Evolutionary conservation across 441 rosid genomes (phyloP).

Genomic region (Sinapis alba): DNA sequence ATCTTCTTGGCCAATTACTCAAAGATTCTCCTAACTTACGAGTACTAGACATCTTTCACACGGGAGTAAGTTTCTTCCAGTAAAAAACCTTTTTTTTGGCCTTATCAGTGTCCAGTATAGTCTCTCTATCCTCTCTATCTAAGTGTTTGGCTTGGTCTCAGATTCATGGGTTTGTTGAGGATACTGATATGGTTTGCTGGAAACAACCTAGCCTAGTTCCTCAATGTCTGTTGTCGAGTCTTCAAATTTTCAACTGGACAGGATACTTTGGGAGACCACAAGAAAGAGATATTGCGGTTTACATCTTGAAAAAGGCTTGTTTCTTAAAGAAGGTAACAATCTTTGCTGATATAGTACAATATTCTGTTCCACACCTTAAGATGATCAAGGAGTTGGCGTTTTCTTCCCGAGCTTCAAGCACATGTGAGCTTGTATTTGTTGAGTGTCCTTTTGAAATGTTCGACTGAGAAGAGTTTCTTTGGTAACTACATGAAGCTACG

Average conservation of each 20-base stretch:
- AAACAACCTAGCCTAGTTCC: not conserved
- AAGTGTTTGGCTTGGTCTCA: not conserved
- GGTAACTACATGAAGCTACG: not conserved
- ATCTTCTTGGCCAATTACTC: not conserved
- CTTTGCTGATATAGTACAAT: not conserved
- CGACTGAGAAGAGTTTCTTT: not conserved
- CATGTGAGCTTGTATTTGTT: not conserved
- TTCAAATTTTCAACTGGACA: not conserved
- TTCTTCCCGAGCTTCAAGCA: not conserved
- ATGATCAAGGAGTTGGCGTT: constrained; percentile 1
- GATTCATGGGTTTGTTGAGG: not conserved
- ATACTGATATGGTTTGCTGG: not conserved
- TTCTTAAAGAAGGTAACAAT: not conserved
- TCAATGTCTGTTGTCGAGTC: not conserved
- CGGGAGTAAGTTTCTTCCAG: not conserved
- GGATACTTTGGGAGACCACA: not conserved
- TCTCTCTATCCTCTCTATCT: constrained; percentile 3
- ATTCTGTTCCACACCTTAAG: not conserved
- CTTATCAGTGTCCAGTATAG: not conserved
- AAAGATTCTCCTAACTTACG: not conserved
- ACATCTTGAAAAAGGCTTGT: not conserved
- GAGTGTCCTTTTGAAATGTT: not conserved
- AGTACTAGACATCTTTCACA: not conserved
- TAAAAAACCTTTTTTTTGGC: not conserved
- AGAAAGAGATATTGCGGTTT: not conserved